Conservation (phyloP, 768 basidiomycete genomes). For the Termitomyces bulborhizus region DNA sequence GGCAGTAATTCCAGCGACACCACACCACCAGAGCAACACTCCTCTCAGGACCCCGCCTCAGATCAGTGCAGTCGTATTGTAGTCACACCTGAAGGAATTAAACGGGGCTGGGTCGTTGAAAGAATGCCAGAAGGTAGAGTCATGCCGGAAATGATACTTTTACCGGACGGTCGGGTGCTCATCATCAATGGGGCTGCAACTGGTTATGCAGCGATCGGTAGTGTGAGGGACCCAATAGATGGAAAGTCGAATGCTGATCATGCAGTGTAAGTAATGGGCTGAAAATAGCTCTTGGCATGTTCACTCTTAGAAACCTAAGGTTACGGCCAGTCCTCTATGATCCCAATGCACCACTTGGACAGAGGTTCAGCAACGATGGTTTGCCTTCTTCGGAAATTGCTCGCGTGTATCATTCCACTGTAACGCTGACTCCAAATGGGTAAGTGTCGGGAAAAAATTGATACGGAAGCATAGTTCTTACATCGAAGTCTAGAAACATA, state of each 20-base stretch:
- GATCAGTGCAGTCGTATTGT: slow-evolving; percentile 37
- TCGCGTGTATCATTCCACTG: slow-evolving; percentile 58
- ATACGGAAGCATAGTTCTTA: background rate
- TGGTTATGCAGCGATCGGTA: slow-evolving; percentile 33
- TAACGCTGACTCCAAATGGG: slow-evolving; percentile 50
- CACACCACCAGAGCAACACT: slow-evolving; percentile 20
- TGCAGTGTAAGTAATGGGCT: slow-evolving; percentile 17
- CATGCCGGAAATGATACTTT: slow-evolving; percentile 29
- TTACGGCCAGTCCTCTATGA: slow-evolving; percentile 45
- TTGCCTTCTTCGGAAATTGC: slow-evolving; percentile 37
- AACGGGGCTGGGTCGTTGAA: slow-evolving; percentile 40
- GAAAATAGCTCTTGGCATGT: background rate
- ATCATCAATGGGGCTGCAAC: slow-evolving; percentile 37
- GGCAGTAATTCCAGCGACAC: slow-evolving; percentile 30
- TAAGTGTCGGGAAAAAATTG: slow-evolving; percentile 18
- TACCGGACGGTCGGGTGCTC: slow-evolving; percentile 35
- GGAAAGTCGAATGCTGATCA: slow-evolving; percentile 20
- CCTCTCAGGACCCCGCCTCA: slow-evolving; percentile 33
- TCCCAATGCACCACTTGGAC: slow-evolving; percentile 33
- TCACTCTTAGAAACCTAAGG: slow-evolving; percentile 22
- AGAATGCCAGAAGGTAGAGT: slow-evolving; percentile 32
- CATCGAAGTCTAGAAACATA: slow-evolving; percentile 11
- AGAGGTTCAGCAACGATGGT: slow-evolving; percentile 40
- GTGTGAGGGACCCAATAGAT: slow-evolving; percentile 20
- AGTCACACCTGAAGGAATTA: slow-evolving; percentile 34